Percentiles rank a stretch among this genome's conserved stretches.
phyloP scores from a whole-genome alignment of 352 stramenopile species.

The Bremia lactucae region DNA sequence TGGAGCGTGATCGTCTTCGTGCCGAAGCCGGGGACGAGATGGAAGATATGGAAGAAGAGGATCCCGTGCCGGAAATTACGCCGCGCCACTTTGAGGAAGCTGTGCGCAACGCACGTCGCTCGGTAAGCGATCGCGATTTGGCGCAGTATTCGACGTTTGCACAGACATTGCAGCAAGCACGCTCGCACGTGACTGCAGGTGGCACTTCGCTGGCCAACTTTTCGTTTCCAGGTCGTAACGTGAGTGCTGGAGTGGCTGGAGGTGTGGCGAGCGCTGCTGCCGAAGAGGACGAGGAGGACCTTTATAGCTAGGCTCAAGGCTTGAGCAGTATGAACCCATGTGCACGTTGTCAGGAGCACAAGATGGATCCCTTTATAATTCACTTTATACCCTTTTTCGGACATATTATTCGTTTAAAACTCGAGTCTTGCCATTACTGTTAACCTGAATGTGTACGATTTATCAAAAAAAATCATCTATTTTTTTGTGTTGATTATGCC shows the following conservation, averaged over 20 bases:
- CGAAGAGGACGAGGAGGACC: slow-evolving; percentile 95
- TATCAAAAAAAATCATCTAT: no score
- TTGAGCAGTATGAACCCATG: slow-evolving; percentile 8
- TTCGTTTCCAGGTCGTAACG: slow-evolving; percentile 86
- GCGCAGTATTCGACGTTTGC: slow-evolving; percentile 85
- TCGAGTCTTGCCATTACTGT: no score
- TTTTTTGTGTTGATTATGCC: no score
- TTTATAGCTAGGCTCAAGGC: slow-evolving; percentile 88
- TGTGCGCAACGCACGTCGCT: slow-evolving; percentile 94
- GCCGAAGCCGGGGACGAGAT: slow-evolving; percentile 85
- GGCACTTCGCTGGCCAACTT: slow-evolving; percentile 93
- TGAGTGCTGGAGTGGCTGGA: slow-evolving; percentile 27
- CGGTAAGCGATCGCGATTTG: slow-evolving; percentile 96
- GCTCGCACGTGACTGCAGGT: slow-evolving; percentile 89
- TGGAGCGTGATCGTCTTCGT: slow-evolving; percentile 93
- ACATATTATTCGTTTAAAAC: no score
- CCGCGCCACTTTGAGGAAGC: slow-evolving; percentile 95
- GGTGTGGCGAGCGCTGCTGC: slow-evolving; percentile 64
- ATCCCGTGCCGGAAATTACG: slow-evolving; percentile 93
- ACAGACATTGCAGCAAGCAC: slow-evolving; percentile 91
- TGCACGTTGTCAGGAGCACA: no score
- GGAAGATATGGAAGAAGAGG: slow-evolving; percentile 90
- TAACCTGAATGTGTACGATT: no score
- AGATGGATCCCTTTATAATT: no score
- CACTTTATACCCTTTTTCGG: no score